Evolutionary conservation across 768 basidiomycete genomes (phyloP), one percentile per base, ranked within the genome.

Genomic region (Nidularia pulvinata): DNA sequence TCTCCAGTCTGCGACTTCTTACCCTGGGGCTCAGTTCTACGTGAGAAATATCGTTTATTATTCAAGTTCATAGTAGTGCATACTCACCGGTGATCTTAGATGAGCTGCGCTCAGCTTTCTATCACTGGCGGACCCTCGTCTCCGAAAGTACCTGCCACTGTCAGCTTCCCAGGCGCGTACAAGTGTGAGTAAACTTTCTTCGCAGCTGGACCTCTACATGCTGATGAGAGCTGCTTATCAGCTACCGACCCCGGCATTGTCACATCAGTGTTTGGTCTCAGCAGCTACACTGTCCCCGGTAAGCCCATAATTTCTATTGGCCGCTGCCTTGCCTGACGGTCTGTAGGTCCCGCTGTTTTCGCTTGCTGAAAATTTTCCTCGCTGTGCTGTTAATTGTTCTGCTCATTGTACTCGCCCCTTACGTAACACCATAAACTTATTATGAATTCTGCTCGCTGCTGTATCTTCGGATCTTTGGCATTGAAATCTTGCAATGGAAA

Each of bases 1-100:
- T 6, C 48, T 58, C 2, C 57, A 58, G 33, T 19, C 35, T 35
- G 57, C 57, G 30, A 55, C 48, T 7, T 51, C 57, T 22, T 82
- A 82, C 61, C 81, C 80, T 32, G 82, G 83, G 36, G 83, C 83
- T 19, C 81, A 84, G 54, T 70, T 85, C 69, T 85, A 83, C 58
- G 81, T 78, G 52, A 50, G 71, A 64, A 36, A 61, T 58, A 34
- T n/a, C 47, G 37, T 39, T 39, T 9, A n/a, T 7, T 39, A 39
- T 39, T n/a, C 37, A n/a, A 39, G n/a, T n/a, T n/a, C n/a, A n/a
- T n/a, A n/a, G 50, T 69, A 68, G 48, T 57, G 55, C 10, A 45
- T 64, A 6, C 45, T 50, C 16, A 63, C n/a, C n/a, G n/a, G n/a
- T n/a, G n/a, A 39, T 42, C 49, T 36, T 49, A 79, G 75, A 77